phyloP scores from a whole-genome alignment of 352 stramenopile genomes.

The Globisporangium yorkense region DNA sequence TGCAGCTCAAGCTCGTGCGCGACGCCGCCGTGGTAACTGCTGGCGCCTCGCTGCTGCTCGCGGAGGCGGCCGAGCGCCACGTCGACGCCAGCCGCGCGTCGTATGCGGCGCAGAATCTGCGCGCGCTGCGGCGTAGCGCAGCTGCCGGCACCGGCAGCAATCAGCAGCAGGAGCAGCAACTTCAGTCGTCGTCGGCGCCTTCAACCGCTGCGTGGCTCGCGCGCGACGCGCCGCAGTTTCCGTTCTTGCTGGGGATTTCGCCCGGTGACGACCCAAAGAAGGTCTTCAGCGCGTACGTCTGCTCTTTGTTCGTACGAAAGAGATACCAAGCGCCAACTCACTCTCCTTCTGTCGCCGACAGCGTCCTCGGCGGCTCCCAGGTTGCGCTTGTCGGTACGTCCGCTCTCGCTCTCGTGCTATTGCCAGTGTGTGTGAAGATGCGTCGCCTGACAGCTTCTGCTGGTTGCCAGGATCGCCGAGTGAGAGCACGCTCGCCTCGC shows the following conservation, averaged over 20 bases:
- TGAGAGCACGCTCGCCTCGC: conserved; percentile 26
- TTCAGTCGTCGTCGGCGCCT: neutral
- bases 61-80: conserved; percentile 38
- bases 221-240: conserved; percentile 48
- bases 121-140: neutral
- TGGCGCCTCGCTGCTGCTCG: conserved; percentile 18
- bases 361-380: neutral
- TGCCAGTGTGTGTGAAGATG: neutral
- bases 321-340: neutral
- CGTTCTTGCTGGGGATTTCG: conserved; percentile 56
- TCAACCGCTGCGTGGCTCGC: conserved; percentile 33
- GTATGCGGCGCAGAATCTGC: conserved; percentile 40
- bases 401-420: neutral
- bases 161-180: conserved; percentile 2
- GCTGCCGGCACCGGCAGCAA: neutral
- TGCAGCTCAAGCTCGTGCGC: conserved; percentile 14
- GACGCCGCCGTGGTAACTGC: conserved; percentile 15
- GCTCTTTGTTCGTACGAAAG: neutral
- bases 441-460: neutral
- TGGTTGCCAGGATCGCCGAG: conserved; percentile 21
- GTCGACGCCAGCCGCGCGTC: conserved; percentile 22
- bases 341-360: neutral
- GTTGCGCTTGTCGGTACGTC: neutral
- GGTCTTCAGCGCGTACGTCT: conserved; percentile 24
- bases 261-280: conserved; percentile 38